A percentile compares a stretch with the other conserved stretches of the same genome.
These are phyloP conservation scores for Lipomyces anomalus DNA, from an alignment of 805 yeast species.

Conservation along the genomic window DNA sequence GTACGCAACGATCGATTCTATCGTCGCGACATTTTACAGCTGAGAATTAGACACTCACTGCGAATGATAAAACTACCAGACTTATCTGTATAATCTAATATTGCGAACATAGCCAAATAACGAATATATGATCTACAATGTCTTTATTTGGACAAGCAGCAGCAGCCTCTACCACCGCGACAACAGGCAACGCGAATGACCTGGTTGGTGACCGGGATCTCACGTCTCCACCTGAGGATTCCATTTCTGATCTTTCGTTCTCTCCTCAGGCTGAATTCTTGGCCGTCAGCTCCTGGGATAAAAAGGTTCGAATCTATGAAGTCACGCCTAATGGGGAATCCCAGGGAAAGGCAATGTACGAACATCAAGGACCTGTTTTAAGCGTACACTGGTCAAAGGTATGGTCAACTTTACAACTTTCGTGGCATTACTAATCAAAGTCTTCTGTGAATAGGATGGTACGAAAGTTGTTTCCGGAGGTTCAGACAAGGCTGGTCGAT, in stretches of 20 bases:
- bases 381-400: conserved; percentile 65
- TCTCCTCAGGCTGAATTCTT: conserved; percentile 80
- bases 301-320: conserved; percentile 88
- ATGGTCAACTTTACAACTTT: background rate
- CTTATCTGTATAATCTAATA: background rate
- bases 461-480: conserved; percentile 84
- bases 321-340: conserved; percentile 66
- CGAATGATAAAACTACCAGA: background rate
- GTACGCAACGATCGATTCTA: no score
- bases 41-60: background rate
- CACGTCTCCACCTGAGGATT: conserved; percentile 83
- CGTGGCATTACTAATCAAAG: background rate
- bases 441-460: conserved; percentile 50
- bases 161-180: background rate
- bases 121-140: no score
- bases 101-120: background rate
- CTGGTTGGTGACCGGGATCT: conserved; percentile 53
- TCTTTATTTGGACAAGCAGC: conserved; percentile 19
- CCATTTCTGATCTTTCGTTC: conserved; percentile 75
- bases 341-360: conserved; percentile 83
- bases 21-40: no score
- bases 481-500: conserved; percentile 77
- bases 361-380: conserved; percentile 84
- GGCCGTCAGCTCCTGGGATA: conserved; percentile 90
- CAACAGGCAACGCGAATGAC: conserved; percentile 34